Base-by-base conservation (phyloP, 441 rosid genomes). In the Corymbia citriodora region DNA sequence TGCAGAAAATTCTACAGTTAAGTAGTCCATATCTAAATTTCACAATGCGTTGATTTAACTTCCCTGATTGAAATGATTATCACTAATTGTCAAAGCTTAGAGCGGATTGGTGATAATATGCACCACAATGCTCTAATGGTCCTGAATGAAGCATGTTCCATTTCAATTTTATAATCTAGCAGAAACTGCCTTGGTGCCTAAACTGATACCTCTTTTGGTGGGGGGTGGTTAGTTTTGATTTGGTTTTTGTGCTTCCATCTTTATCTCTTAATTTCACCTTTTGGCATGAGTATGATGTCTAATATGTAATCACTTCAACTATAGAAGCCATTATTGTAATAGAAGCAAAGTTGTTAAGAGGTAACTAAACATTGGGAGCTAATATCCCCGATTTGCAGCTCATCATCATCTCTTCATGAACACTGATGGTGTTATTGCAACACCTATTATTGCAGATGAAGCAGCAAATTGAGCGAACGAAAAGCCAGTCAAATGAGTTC, bases 1-100 rank as follows among this genome's bases (percentile, higher is more conserved):
- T 4, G 57, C 81, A 85, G 96, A 95, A 90, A 96, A 91, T 90
- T 89, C 33, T 9, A 93, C 96, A 97, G 99, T 96, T 88, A 45
- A 89, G 45, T 40, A 40, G 55, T 61, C 23, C 50, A 72, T 45
- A 40, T 27, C 54, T 45, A 48, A 40, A 57, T 31, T 48, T 59
- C 50, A n/a, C 57, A n/a, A 18, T 48, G 31, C 55, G 18, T 74
- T 9, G 59, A 82, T 8, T 83, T 55, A 33, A 89, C 23, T 89
- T 57, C 55, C 55, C 14, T 81, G 9, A 53, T 79, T 2, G 19
- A 40, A 57, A 81, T 55, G 52, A 55, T 21, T 36, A 55, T 82
- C 55, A 17, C 31, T 9, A 18, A 72, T 91, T 91, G 85, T 61
- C 27, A 68, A 45, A 89, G 55, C 21, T 72, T 72, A 36, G 29